Conservation (phyloP, 176 grass and related monocot genomes). For the Lolium multiflorum region DNA sequence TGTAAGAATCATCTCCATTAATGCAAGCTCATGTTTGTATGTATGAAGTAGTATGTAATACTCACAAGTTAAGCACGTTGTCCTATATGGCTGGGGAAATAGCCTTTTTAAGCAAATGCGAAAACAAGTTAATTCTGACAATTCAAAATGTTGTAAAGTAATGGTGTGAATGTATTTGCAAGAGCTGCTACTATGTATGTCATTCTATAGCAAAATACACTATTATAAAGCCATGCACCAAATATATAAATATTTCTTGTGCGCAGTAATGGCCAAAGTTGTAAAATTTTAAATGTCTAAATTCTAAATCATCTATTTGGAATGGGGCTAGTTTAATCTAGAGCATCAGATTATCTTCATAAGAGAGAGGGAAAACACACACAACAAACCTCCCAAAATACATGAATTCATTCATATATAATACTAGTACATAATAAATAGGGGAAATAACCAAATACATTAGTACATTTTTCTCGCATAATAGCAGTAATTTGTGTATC, state of each 20-base stretch:
- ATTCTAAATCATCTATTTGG: background rate
- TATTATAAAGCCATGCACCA: background rate
- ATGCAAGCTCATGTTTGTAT: background rate
- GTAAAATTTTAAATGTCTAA: background rate
- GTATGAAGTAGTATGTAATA: background rate
- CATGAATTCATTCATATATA: background rate
- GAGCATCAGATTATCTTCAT: background rate
- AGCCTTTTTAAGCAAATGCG: background rate
- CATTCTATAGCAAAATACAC: background rate
- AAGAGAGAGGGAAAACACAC: background rate
- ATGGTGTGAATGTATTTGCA: background rate
- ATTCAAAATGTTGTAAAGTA: background rate
- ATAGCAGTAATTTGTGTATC: background rate
- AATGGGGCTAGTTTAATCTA: background rate
- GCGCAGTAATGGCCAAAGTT: background rate
- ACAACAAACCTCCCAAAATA: background rate
- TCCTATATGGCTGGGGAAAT: background rate
- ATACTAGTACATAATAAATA: background rate
- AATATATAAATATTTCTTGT: background rate
- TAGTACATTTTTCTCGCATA: background rate
- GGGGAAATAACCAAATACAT: conserved; percentile 5
- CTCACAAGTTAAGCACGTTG: background rate
- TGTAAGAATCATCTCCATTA: background rate
- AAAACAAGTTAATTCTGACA: background rate
- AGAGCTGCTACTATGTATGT: background rate